These are phyloP conservation scores for Potentilla sterilis DNA, from an alignment of 306 rosid species.

Conservation along the genomic window DNA sequence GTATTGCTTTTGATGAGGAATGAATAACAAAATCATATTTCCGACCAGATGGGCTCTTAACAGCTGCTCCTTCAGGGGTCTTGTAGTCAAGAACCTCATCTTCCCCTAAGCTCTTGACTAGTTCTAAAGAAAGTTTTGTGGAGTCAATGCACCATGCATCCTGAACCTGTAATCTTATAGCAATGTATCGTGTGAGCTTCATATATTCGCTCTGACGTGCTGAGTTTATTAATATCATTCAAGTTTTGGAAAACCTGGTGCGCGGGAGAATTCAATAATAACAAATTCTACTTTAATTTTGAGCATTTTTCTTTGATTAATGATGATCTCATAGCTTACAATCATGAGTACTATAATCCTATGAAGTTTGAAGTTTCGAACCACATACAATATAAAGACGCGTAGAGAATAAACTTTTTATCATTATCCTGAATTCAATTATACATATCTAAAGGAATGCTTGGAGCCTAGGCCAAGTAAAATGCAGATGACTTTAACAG, in stretches of 20 bases:
- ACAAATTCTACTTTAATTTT: background rate
- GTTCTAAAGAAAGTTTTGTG: slow-evolving; percentile 1
- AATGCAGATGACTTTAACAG: background rate
- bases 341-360: background rate
- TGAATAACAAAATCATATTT: slow-evolving; percentile 60
- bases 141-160: background rate
- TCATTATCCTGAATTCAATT: no score
- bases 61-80: slow-evolving; percentile 55
- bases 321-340: background rate
- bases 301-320: background rate
- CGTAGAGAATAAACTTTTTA: background rate
- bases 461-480: background rate
- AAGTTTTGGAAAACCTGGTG: background rate
- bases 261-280: background rate
- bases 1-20: slow-evolving; percentile 40
- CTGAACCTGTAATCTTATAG: background rate
- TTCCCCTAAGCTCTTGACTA: slow-evolving; percentile 63
- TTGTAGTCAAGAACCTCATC: slow-evolving; percentile 75
- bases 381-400: background rate
- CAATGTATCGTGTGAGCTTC: background rate
- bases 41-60: slow-evolving; percentile 60
- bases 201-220: no score
- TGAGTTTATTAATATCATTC: background rate
- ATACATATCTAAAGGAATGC: no score
- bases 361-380: background rate